Evolutionary conservation across 2,329 filamentous ascomycete genomes (phyloP).

Genomic region (Aspergillus flavus): DNA sequence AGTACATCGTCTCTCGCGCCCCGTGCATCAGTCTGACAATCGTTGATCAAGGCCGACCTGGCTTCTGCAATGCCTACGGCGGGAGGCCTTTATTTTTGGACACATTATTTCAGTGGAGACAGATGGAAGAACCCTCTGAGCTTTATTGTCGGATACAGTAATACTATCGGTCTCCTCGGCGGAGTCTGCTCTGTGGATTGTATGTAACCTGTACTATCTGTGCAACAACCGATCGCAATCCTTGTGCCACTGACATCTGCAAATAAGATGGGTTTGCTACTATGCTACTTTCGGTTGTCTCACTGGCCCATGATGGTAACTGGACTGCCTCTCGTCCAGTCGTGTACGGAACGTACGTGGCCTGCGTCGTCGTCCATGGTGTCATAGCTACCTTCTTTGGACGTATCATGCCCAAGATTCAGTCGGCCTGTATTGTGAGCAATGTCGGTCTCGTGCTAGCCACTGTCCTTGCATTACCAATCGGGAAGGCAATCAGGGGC

Average conservation of each 20-base stretch:
- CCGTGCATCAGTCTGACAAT: neutral
- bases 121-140: slow-evolving; percentile 60
- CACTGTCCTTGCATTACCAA: slow-evolving; percentile 59
- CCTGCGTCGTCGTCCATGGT: slow-evolving; percentile 57
- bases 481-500: slow-evolving; percentile 45
- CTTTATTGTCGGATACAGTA: slow-evolving; percentile 64
- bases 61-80: slow-evolving; percentile 60
- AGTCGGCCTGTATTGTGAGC: slow-evolving; percentile 57
- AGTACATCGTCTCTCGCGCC: slow-evolving; percentile 13
- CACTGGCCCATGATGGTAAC: slow-evolving; percentile 57
- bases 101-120: slow-evolving; percentile 60
- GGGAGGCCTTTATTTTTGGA: slow-evolving; percentile 63
- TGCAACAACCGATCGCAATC: slow-evolving; percentile 1
- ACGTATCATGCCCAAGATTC: slow-evolving; percentile 61
- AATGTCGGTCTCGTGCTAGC: slow-evolving; percentile 60
- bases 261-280: slow-evolving; percentile 22
- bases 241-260: slow-evolving; percentile 43
- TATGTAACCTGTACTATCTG: slow-evolving; percentile 19
- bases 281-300: slow-evolving; percentile 55
- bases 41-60: slow-evolving; percentile 46
- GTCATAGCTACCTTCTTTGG: slow-evolving; percentile 56
- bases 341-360: slow-evolving; percentile 60
- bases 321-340: slow-evolving; percentile 59
- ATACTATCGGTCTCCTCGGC: slow-evolving; percentile 62
- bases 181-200: slow-evolving; percentile 65